Percentiles rank a stretch among this genome's conserved stretches.
These are phyloP conservation scores for Aquilaria malaccensis DNA, from an alignment of 345 rosid species.

Conservation along the genomic window DNA sequence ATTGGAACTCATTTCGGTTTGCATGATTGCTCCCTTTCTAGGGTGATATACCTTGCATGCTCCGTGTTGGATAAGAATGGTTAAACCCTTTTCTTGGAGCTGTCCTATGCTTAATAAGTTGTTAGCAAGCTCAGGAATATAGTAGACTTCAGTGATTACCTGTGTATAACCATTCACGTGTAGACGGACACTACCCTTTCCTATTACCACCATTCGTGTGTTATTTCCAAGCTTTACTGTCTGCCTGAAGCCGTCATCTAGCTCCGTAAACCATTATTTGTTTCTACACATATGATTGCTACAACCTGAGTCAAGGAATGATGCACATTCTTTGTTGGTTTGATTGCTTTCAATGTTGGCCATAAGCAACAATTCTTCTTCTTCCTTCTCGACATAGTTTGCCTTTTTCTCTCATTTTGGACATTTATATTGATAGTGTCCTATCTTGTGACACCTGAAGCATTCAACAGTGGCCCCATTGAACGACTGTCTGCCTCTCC, in stretches of 20 bases:
- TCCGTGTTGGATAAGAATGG: not conserved
- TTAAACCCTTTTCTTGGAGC: not conserved
- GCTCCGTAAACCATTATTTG: too few relatives aligned
- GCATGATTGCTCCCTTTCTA: not conserved
- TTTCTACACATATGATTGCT: too few relatives aligned
- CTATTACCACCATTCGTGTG: too few relatives aligned
- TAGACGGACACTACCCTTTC: too few relatives aligned
- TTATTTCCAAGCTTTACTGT: too few relatives aligned
- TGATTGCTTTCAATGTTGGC: too few relatives aligned
- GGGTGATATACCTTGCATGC: not conserved
- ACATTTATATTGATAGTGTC: constrained; percentile 9
- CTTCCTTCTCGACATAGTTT: not conserved
- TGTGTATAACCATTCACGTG: not conserved
- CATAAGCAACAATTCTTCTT: not conserved
- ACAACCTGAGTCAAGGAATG: not conserved
- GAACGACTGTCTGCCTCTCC: not conserved
- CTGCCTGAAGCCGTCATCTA: too few relatives aligned
- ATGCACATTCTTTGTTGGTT: too few relatives aligned
- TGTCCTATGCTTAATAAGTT: constrained; percentile 5
- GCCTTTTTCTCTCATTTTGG: not conserved
- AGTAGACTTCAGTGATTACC: constrained; percentile 6
- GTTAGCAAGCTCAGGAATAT: constrained; percentile 3
- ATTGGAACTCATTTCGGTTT: not conserved
- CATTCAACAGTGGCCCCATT: not conserved
- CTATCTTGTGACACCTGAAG: constrained; percentile 3